A percentile compares a stretch with the other conserved stretches of the same genome.
Evolutionary conservation across 2,329 filamentous ascomycete species (phyloP).

Genomic region (Aphanocladium album): DNA sequence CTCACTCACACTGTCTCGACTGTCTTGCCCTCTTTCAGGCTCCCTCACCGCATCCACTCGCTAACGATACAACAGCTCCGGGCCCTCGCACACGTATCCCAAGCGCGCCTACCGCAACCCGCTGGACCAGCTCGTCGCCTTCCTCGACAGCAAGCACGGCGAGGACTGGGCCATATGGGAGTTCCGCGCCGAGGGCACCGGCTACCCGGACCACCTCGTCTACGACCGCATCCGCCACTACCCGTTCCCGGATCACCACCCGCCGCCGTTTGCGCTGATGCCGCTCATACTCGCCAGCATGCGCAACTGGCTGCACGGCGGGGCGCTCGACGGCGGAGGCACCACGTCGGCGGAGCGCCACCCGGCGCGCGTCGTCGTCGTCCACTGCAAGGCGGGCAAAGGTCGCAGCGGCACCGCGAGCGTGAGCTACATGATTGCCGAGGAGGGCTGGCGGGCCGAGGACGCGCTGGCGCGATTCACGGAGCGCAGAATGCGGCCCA

Average conservation of each 20-base stretch:
- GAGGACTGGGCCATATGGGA: constrained; percentile 94
- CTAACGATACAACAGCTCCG: constrained; percentile 57
- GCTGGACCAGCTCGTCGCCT: constrained; percentile 77
- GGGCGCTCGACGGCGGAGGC: constrained; percentile 28
- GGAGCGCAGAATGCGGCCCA: constrained; percentile 78
- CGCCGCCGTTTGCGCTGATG: constrained; percentile 84
- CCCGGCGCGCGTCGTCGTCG: constrained; percentile 65
- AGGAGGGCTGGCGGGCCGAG: constrained; percentile 60
- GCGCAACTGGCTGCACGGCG: constrained; percentile 73
- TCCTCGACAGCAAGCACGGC: constrained; percentile 80
- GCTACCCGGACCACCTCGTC: constrained; percentile 87
- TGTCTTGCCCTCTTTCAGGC: not conserved
- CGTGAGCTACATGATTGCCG: constrained; percentile 84
- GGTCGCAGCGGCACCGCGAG: constrained; percentile 84
- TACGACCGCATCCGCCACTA: constrained; percentile 84
- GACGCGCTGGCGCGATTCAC: constrained; percentile 60
- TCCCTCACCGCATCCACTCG: not conserved
- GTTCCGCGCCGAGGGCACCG: constrained; percentile 92
- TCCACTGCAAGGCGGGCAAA: constrained; percentile 97
- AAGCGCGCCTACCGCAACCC: constrained; percentile 92
- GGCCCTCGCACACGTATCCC: constrained; percentile 83
- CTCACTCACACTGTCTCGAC: not conserved
- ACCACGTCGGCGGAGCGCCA: not conserved
- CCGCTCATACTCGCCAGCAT: constrained; percentile 88
- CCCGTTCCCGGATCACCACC: constrained; percentile 96